These are phyloP conservation scores for Botrytis porri DNA, from an alignment of 2,329 filamentous ascomycete species.

Conservation along the genomic window DNA sequence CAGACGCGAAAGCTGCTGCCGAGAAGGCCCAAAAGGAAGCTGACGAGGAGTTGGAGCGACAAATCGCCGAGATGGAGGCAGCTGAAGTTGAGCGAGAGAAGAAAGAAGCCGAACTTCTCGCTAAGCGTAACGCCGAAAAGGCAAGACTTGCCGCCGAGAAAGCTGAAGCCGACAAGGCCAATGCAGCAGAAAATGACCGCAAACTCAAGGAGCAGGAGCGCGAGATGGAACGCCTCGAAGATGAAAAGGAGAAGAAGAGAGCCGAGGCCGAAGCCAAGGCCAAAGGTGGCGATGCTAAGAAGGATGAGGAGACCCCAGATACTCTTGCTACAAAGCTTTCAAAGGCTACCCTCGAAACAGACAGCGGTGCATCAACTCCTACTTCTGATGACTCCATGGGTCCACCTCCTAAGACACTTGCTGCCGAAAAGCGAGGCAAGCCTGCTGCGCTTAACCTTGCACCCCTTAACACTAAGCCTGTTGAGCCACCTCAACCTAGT, in stretches of 20 bases:
- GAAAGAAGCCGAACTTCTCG: slow-evolving; percentile 38
- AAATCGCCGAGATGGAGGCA: slow-evolving; percentile 57
- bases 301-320: slow-evolving; percentile 36
- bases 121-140: slow-evolving; percentile 37
- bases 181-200: slow-evolving; percentile 56
- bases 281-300: slow-evolving; percentile 27
- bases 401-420: slow-evolving; percentile 51
- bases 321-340: slow-evolving; percentile 47
- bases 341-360: slow-evolving; percentile 48
- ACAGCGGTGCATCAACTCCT: slow-evolving; percentile 43
- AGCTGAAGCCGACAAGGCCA: slow-evolving; percentile 47
- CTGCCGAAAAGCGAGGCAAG: slow-evolving; percentile 67
- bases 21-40: slow-evolving; percentile 42
- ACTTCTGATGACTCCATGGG: slow-evolving; percentile 46
- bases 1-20: slow-evolving; percentile 36
- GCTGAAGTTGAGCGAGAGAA: slow-evolving; percentile 38
- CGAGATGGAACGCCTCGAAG: slow-evolving; percentile 70
- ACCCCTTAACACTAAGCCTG: slow-evolving; percentile 73
- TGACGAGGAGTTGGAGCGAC: slow-evolving; percentile 57
- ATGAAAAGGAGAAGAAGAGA: slow-evolving; percentile 62
- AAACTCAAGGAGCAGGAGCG: slow-evolving; percentile 71
- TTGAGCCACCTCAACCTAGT: slow-evolving; percentile 90
- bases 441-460: slow-evolving; percentile 86
- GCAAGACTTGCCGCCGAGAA: slow-evolving; percentile 42
- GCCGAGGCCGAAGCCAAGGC: slow-evolving; percentile 46